Percentiles rank a stretch among this genome's conserved stretches.
phyloP scores from a whole-genome alignment of 192 early-diverging fungal species.

The Coemansia sp. region DNA sequence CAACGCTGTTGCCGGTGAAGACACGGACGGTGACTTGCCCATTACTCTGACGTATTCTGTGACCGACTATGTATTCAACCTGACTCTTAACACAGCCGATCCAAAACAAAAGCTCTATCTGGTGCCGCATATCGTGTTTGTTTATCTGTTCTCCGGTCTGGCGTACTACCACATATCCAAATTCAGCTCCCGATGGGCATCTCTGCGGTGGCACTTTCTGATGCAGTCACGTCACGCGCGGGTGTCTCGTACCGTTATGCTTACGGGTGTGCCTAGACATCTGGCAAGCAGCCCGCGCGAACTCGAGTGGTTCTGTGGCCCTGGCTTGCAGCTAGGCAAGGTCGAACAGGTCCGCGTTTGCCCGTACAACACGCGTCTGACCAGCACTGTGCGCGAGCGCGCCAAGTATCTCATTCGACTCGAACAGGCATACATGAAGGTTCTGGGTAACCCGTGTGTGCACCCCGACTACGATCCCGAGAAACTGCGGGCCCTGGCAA shows the following conservation, averaged over 20 bases:
- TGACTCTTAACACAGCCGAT: slow-evolving; percentile 33
- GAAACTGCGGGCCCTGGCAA: slow-evolving; percentile 16
- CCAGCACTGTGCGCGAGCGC: slow-evolving; percentile 55
- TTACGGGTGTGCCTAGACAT: slow-evolving; percentile 61
- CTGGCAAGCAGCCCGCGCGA: slow-evolving; percentile 51
- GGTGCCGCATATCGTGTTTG: slow-evolving; percentile 47
- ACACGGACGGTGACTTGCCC: slow-evolving; percentile 4
- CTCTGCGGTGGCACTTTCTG: slow-evolving; percentile 53
- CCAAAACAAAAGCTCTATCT: slow-evolving; percentile 43
- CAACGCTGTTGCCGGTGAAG: neutral
- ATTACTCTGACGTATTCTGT: slow-evolving; percentile 29
- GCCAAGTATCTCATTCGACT: slow-evolving; percentile 53
- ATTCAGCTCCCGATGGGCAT: slow-evolving; percentile 50
- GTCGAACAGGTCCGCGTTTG: slow-evolving; percentile 66
- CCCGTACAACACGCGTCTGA: slow-evolving; percentile 56
- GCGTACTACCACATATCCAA: slow-evolving; percentile 50
- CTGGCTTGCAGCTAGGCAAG: slow-evolving; percentile 53
- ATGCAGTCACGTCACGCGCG: slow-evolving; percentile 44
- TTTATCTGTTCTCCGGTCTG: slow-evolving; percentile 43
- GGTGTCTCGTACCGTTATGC: slow-evolving; percentile 64
- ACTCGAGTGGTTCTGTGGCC: slow-evolving; percentile 66
- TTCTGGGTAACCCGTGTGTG: slow-evolving; percentile 68
- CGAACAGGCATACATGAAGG: slow-evolving; percentile 55
- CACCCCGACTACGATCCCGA: slow-evolving; percentile 61
- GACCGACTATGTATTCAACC: slow-evolving; percentile 49